Conservation (phyloP, 164 flowering plant genomes). For the Stephania cephalantha region DNA sequence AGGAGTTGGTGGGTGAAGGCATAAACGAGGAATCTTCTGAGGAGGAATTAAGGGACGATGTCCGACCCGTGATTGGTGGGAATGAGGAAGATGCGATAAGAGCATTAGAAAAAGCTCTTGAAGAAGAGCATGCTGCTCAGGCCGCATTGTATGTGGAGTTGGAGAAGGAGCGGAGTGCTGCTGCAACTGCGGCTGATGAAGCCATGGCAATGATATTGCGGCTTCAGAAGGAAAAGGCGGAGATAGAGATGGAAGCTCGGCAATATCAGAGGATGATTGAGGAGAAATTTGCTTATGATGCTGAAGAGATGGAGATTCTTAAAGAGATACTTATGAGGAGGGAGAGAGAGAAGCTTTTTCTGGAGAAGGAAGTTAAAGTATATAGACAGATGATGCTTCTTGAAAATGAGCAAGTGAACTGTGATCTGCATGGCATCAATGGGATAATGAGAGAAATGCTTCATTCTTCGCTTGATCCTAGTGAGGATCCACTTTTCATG, state of each 20-base stretch:
- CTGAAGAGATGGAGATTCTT: constrained; percentile 85
- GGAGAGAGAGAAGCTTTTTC: constrained; percentile 70
- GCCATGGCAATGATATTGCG: constrained; percentile 96
- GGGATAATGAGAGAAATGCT: constrained; percentile 10
- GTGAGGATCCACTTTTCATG: constrained; percentile 40
- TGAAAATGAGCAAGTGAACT: constrained; percentile 31
- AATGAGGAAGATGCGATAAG: constrained; percentile 27
- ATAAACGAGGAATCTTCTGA: constrained; percentile 19
- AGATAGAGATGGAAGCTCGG: constrained; percentile 77
- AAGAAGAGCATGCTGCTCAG: constrained; percentile 58
- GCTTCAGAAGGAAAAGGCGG: constrained; percentile 87
- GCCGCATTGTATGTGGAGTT: constrained; percentile 57
- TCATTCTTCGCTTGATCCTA: constrained; percentile 19
- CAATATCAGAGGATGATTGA: constrained; percentile 82
- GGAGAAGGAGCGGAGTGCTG: constrained; percentile 89
- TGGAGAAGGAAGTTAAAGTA: constrained; percentile 85
- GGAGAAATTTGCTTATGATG: constrained; percentile 80
- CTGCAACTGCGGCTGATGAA: constrained; percentile 91
- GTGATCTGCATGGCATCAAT: constrained; percentile 14
- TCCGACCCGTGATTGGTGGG: constrained; percentile 15
- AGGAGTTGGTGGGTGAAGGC: constrained; percentile 22
- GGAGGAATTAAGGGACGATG: constrained; percentile 18
- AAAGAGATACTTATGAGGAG: constrained; percentile 75
- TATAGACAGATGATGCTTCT: constrained; percentile 39
- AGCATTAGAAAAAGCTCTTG: constrained; percentile 55